phyloP scores from a whole-genome alignment of 2,329 filamentous ascomycete genomes.

The Trichoderma sp. region DNA sequence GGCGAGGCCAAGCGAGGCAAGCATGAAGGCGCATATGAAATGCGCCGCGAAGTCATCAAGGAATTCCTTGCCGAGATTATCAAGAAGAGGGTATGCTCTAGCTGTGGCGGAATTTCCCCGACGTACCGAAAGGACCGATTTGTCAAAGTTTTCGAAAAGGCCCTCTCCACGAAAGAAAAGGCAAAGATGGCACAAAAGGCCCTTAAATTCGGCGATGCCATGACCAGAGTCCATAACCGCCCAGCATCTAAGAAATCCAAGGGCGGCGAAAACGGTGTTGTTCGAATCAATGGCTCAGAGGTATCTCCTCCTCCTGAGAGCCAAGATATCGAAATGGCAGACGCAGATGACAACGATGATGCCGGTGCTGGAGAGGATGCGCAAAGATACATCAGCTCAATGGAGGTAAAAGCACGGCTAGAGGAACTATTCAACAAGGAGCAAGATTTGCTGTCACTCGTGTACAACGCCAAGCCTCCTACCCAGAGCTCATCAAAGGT shows the following conservation, averaged over 20 bases:
- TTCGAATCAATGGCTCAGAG: conserved; percentile 49
- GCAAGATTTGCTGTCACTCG: conserved; percentile 75
- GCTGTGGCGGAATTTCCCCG: conserved; percentile 71
- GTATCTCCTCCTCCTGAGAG: conserved; percentile 48
- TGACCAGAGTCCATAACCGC: conserved; percentile 49
- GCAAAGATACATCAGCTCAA: conserved; percentile 78
- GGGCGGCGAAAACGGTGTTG: conserved; percentile 68
- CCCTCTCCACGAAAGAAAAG: conserved; percentile 72
- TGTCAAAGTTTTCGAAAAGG: conserved; percentile 90
- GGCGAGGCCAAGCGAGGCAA: conserved; percentile 63
- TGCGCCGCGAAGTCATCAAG: conserved; percentile 74
- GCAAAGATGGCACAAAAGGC: conserved; percentile 71
- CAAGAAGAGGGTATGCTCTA: conserved; percentile 67
- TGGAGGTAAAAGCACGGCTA: conserved; percentile 80
- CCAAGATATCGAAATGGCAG: conserved; percentile 34
- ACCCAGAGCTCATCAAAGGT: conserved; percentile 59
- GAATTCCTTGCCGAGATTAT: conserved; percentile 77
- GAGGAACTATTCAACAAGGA: conserved; percentile 83
- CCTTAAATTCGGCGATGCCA: conserved; percentile 69
- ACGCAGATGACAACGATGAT: conserved; percentile 33
- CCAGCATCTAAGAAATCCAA: conserved; percentile 45
- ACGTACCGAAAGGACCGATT: conserved; percentile 85
- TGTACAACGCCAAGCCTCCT: conserved; percentile 75
- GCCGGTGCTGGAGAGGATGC: conserved; percentile 26
- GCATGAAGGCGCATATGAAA: conserved; percentile 79